Conservation (phyloP, 305 asterid species). For the Withania somnifera region DNA sequence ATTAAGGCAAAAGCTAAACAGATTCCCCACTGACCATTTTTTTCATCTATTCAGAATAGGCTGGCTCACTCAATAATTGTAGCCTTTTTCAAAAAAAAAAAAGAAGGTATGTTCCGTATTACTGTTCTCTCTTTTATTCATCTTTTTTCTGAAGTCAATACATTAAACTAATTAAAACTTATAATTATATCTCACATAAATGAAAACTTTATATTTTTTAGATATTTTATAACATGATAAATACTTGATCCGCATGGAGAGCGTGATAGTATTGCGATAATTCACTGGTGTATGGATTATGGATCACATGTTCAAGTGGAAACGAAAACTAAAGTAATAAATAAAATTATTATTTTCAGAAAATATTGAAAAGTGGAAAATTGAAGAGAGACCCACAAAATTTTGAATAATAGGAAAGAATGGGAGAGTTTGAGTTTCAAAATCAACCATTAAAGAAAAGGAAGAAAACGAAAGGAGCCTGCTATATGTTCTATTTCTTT, state of each 20-base stretch:
- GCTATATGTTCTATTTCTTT: neutral
- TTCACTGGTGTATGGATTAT: too few species aligned
- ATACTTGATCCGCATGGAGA: too few species aligned
- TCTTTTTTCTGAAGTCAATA: neutral
- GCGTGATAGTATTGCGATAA: too few species aligned
- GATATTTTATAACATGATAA: too few species aligned
- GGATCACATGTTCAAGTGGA: neutral
- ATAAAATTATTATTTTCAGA: too few species aligned
- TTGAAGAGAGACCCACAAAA: neutral
- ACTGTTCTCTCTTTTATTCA: neutral
- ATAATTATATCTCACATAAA: neutral
- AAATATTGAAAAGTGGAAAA: neutral
- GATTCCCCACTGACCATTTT: neutral
- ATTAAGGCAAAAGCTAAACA: neutral
- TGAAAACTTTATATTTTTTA: too few species aligned
- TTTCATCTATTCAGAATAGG: too few species aligned
- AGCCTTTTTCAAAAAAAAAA: too few species aligned
- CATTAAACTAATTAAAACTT: neutral
- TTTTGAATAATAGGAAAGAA: neutral
- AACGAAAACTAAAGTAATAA: too few species aligned
- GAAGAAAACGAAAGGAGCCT: neutral
- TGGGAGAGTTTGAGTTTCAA: neutral
- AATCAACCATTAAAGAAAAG: neutral
- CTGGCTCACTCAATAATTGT: neutral
- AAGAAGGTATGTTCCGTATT: neutral